Base-by-base conservation (phyloP, 495 filamentous ascomycete genomes). In the Saxophila tyrrhenica region DNA sequence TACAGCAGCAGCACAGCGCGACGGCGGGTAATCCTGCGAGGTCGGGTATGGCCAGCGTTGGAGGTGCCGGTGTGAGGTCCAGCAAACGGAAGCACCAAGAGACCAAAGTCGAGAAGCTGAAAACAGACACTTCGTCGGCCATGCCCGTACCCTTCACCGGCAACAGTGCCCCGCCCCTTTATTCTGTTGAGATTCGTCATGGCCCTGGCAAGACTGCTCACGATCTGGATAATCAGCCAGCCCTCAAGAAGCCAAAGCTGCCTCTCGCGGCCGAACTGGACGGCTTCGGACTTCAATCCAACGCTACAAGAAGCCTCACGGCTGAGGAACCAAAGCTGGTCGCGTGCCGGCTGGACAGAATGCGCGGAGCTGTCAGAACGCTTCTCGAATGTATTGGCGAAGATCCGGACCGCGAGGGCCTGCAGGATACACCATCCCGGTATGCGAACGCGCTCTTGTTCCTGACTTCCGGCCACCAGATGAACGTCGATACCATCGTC, bases 361-460 rank as follows among this genome's bases (percentile, higher is more conserved):
- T 96, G 55, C 77, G 84, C 15, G 86, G 83, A 54, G 90, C 90
- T 49, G 80, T 96, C 17, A 74, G 79, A 39, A 95, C 90, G 2
- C 84, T 96, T 35, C 75, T 96, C 8, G 91, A 96, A 71, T 96
- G 91, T 62, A 74, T 96, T 23, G 91, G 90, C 52, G 90, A 96
- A 69, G 91, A 96, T 64, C 87, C 90, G 0, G 81, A 89, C 62
- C 78, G 90, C 45, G 89, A 94, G 64, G 90, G 90, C 5, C 74
- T 96, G 19, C 75, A 84, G 0, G 83, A 81, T 39, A 96, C 90
- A 0, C 90, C 91, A 1, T 79, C 84, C 57, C 73, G 90, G 51
- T 95, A 95, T 70, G 90, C 91, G 55, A 89, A 89, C 67, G 90
- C 90, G 7, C 87, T 96, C 87, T 75, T 96, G 9, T 92, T 85